Base-by-base conservation (phyloP, 2,329 filamentous ascomycete genomes). In the Penicillium sp. region DNA sequence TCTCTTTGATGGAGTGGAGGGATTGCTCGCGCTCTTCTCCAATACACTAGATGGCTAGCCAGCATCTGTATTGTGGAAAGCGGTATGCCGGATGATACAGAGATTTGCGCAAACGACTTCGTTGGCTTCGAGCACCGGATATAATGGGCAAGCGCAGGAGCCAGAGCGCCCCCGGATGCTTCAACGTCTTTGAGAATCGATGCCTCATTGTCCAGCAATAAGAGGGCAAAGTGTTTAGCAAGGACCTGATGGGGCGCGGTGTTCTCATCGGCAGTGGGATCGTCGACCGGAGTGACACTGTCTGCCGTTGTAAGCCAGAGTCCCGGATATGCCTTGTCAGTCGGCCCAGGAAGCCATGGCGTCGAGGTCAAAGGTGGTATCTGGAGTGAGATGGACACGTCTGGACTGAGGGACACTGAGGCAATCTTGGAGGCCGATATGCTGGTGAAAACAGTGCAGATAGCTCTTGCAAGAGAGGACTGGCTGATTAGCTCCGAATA, bases 31-130 rank as follows among this genome's bases (percentile, higher is more conserved):
- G 91, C 93, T 50, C 90, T 85, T 22, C 93, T 84, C 90, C 91
- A 97, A 71, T 94, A 95, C 53, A 97, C 89, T 55, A 98, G 84
- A 71, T 97, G 93, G 51, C 88, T 86, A 9, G 90, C 89, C 54
- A 95, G 87, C 59, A 88, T 84, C 55, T 91, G 85, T 55, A 97
- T 85, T 58, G 95, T 87, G 29, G 81, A 77, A 1, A 93, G 77
- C 3, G 85, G 83, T 45, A 97, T 84, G 17, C 83, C 79, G 45
- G 72, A 72, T 2, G 63, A 56, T 4, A 66, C 64, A 59, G 77
- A 90, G 55, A 88, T 79, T 53, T 85, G 82, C 32, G 87, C 85
- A 68, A 90, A 89, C 0, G 77, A 81, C 57, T 83, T 83, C 1
- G 78, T 82, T 5, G 81, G 79, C 26, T 75, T 77, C 9, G 77